phyloP scores from a whole-genome alignment of 2,329 filamentous ascomycete species.

The Amesomyces nigricolor region DNA sequence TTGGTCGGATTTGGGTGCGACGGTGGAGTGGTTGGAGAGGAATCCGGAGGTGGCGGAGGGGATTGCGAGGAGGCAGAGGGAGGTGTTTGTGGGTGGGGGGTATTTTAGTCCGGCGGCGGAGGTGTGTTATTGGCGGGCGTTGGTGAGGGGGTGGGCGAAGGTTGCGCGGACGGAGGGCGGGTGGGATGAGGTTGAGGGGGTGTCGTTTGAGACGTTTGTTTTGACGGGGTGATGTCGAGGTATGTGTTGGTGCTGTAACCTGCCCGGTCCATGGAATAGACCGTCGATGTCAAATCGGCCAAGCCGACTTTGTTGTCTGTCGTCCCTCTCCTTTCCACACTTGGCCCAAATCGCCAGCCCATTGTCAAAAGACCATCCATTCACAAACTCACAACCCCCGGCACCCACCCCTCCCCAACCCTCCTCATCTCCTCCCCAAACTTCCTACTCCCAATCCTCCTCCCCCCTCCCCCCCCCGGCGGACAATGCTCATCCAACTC shows the following conservation, averaged over 20 bases:
- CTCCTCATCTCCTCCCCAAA: constrained; percentile 79
- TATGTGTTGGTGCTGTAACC: not conserved
- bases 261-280: not conserved
- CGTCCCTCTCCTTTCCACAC: not conserved
- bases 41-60: constrained; percentile 40
- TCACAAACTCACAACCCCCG: constrained; percentile 61
- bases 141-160: constrained; percentile 43
- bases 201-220: constrained; percentile 39
- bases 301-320: not conserved
- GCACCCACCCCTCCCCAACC: constrained; percentile 80
- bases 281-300: no score
- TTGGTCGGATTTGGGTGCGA: constrained; percentile 46
- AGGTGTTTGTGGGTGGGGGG: constrained; percentile 38
- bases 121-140: constrained; percentile 47
- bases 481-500: constrained; percentile 78
- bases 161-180: constrained; percentile 36
- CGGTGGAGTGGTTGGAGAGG: constrained; percentile 41
- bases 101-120: constrained; percentile 47
- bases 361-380: no score
- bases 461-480: constrained; percentile 46
- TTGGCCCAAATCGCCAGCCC: no score
- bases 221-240: constrained; percentile 21
- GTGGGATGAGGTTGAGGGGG: constrained; percentile 32
- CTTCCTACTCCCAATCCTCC: constrained; percentile 72
- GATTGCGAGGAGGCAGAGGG: constrained; percentile 44